Conservation (phyloP, 139 green algal species). For the Chlorokybus atmophyticus region DNA sequence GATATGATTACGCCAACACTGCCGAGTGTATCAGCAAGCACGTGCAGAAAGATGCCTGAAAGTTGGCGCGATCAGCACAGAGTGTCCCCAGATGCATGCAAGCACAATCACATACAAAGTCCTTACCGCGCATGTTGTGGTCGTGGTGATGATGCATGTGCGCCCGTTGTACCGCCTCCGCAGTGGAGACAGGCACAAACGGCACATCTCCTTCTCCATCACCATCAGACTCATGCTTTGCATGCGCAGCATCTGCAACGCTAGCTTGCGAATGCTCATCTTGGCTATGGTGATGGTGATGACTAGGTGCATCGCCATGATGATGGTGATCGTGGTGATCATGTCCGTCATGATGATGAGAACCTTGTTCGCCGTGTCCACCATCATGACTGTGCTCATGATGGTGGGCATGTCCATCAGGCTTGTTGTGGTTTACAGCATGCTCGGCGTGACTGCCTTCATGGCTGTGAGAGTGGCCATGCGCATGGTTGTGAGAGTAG, state of each 20-base stretch:
- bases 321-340: slow-evolving; percentile 12
- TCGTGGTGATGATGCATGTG: not conserved
- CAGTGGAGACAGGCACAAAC: not conserved
- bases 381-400: slow-evolving; percentile 19
- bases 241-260: not conserved
- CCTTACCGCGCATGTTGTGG: not conserved
- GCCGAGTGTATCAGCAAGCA: slow-evolving; percentile 33
- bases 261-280: not conserved
- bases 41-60: slow-evolving; percentile 34
- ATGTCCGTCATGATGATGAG: slow-evolving; percentile 9
- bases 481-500: slow-evolving; percentile 10
- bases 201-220: too few relatives aligned
- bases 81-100: not conserved
- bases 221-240: too few relatives aligned
- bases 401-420: slow-evolving; percentile 3
- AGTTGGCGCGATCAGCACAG: not conserved
- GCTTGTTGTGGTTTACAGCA: slow-evolving; percentile 1
- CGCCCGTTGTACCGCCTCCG: not conserved
- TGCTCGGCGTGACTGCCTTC: slow-evolving; percentile 4
- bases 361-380: slow-evolving; percentile 10
- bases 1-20: slow-evolving; percentile 32
- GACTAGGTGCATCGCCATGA: not conserved
- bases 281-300: slow-evolving; percentile 6
- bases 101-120: not conserved
- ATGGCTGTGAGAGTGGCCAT: slow-evolving; percentile 4